Conservation (phyloP, 1,139 yeast genomes). For the Kodamaea fungicola region DNA sequence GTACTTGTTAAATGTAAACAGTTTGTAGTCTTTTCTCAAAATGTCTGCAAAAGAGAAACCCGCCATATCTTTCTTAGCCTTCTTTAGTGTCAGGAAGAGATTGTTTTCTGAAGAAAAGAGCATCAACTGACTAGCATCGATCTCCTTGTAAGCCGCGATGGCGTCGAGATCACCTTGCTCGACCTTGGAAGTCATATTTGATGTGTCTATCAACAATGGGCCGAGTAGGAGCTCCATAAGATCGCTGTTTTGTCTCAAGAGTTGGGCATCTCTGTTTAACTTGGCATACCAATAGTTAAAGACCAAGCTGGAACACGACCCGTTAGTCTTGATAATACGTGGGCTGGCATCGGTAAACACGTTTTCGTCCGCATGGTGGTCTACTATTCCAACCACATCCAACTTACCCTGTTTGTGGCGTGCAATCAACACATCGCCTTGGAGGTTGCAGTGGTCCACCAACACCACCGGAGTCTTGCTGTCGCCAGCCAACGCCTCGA, state of each 20-base stretch:
- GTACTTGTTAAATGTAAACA: slow-evolving; percentile 47
- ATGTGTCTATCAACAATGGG: slow-evolving; percentile 73
- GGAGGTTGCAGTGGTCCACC: slow-evolving; percentile 81
- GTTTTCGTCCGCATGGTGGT: slow-evolving; percentile 81
- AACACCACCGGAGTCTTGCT: slow-evolving; percentile 43
- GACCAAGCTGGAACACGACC: slow-evolving; percentile 78
- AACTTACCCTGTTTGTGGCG: slow-evolving; percentile 21
- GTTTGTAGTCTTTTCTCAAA: slow-evolving; percentile 79
- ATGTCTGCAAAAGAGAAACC: slow-evolving; percentile 61
- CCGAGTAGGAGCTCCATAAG: slow-evolving; percentile 52
- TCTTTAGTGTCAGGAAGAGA: slow-evolving; percentile 43
- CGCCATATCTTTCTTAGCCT: slow-evolving; percentile 58
- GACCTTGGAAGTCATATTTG: slow-evolving; percentile 56
- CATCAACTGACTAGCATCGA: slow-evolving; percentile 8
- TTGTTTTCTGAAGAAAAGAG: slow-evolving; percentile 1
- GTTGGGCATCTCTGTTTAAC: slow-evolving; percentile 16
- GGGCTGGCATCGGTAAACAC: slow-evolving; percentile 50
- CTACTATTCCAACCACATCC: slow-evolving; percentile 62
- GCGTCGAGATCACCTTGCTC: slow-evolving; percentile 54
- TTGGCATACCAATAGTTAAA: slow-evolving; percentile 54
- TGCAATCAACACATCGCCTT: slow-evolving; percentile 40
- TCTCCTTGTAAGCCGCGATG: slow-evolving; percentile 28
- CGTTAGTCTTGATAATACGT: slow-evolving; percentile 56
- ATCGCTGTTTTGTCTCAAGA: slow-evolving; percentile 22
- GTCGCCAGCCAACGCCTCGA: slow-evolving; percentile 19